These are phyloP conservation scores for Tylopilus intermedius DNA, from an alignment of 768 basidiomycete species.

Conservation along the genomic window DNA sequence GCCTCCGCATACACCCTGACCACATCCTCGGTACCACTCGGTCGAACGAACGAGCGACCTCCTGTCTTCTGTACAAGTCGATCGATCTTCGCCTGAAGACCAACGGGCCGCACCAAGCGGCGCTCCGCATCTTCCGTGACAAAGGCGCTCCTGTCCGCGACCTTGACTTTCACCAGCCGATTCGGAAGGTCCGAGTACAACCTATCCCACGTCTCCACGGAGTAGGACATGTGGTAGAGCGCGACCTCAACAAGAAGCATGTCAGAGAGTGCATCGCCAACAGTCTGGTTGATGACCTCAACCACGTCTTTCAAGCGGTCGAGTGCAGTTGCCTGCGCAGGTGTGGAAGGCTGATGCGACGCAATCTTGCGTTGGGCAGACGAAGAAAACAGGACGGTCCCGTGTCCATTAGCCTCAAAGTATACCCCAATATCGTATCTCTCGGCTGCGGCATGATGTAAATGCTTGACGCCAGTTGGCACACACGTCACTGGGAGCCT, in stretches of 20 bases:
- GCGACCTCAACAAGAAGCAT: slow-evolving; percentile 93
- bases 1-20: slow-evolving; percentile 98
- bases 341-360: slow-evolving; percentile 67
- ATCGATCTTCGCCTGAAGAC: slow-evolving; percentile 79
- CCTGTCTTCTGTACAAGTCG: slow-evolving; percentile 75
- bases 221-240: slow-evolving; percentile 83
- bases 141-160: slow-evolving; percentile 76
- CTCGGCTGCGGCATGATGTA: slow-evolving; percentile 94
- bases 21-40: slow-evolving; percentile 97
- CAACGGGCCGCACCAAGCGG: slow-evolving; percentile 71
- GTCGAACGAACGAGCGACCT: slow-evolving; percentile 90
- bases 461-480: slow-evolving; percentile 93
- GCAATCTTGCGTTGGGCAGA: slow-evolving; percentile 58
- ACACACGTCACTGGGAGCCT: slow-evolving; percentile 93
- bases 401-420: slow-evolving; percentile 99
- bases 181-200: slow-evolving; percentile 93
- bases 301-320: slow-evolving; percentile 73
- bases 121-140: slow-evolving; percentile 93
- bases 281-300: slow-evolving; percentile 92
- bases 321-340: slow-evolving; percentile 77
- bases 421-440: slow-evolving; percentile 95
- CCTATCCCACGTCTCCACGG: slow-evolving; percentile 83
- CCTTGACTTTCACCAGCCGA: slow-evolving; percentile 88
- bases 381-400: slow-evolving; percentile 91
- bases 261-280: slow-evolving; percentile 95